phyloP scores from a whole-genome alignment of 345 rosid species.

The Stellera chamaejasme region DNA sequence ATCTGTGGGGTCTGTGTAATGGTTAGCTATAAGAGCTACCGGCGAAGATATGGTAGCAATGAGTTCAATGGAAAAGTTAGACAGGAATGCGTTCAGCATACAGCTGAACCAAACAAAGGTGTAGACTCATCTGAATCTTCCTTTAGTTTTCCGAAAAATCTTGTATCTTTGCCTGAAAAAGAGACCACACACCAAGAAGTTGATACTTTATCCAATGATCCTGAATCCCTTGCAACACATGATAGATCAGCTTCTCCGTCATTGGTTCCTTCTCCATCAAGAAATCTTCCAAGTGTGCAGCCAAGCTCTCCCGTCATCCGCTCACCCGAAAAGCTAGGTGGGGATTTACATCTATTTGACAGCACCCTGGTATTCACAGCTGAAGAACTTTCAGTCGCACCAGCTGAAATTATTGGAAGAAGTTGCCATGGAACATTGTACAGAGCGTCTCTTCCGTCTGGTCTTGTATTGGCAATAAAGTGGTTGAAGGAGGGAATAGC shows the following conservation, averaged over 20 bases:
- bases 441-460: conserved; percentile 66
- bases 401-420: conserved; percentile 78
- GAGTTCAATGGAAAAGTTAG: conserved; percentile 21
- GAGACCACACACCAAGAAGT: conserved; percentile 26
- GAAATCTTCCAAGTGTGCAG: conserved; percentile 26
- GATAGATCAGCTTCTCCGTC: conserved; percentile 52
- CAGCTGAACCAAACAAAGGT: conserved; percentile 30
- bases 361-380: conserved; percentile 53
- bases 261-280: conserved; percentile 48
- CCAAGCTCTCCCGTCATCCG: conserved; percentile 26
- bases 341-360: conserved; percentile 67
- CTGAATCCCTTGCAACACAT: conserved; percentile 23
- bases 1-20: conserved; percentile 36
- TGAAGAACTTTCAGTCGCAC: conserved; percentile 80
- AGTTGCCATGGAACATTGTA: conserved; percentile 81
- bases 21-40: conserved; percentile 24
- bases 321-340: conserved; percentile 68
- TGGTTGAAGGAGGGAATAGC: conserved; percentile 86
- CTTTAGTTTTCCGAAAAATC: conserved; percentile 30
- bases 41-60: conserved; percentile 21
- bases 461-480: conserved; percentile 54
- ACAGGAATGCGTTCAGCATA: conserved; percentile 25
- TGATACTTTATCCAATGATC: conserved; percentile 25
- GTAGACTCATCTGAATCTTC: conserved; percentile 36
- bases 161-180: conserved; percentile 16